Conservation (phyloP, 1,284 basidiomycete genomes). For the Cutaneotrichosporon dermatis region DNA sequence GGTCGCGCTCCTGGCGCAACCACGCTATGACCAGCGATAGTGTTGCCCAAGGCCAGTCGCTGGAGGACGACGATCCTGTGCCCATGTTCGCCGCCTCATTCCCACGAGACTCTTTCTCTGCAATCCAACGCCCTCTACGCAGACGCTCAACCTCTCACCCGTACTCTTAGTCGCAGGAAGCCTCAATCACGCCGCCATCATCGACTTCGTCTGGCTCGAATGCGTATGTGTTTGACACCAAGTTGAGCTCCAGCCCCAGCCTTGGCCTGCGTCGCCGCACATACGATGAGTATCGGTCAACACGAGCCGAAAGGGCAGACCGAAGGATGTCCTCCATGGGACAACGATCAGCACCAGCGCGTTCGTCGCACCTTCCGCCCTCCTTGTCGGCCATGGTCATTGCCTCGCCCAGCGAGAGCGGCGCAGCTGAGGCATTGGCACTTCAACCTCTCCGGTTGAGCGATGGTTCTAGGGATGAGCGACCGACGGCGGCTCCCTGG, state of each 20-base stretch:
- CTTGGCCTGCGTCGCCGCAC: not conserved
- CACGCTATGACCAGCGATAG: no score
- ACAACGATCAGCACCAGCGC: not conserved
- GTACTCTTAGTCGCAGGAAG: not conserved
- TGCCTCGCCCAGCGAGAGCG: not conserved
- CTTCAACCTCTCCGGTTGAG: not conserved
- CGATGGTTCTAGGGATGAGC: not conserved
- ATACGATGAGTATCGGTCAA: no score
- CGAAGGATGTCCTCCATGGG: not conserved
- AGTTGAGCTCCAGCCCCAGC: not conserved
- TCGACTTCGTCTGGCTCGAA: not conserved
- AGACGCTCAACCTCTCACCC: not conserved
- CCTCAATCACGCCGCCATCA: no score
- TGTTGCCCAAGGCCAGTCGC: no score
- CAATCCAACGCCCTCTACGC: no score
- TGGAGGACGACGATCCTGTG: no score
- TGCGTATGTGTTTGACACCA: not conserved
- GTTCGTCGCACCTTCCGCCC: slow-evolving; percentile 1
- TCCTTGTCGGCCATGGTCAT: not conserved
- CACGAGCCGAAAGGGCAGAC: not conserved
- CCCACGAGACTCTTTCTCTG: not conserved
- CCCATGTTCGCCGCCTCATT: no score
- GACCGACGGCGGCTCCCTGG: not conserved
- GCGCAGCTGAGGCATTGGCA: not conserved
- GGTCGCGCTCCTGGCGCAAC: no score